A percentile compares a stretch with the other conserved stretches of the same genome.
Evolutionary conservation across 768 basidiomycete species (phyloP).

Genomic region (Gloeopeniophorella convolvens): DNA sequence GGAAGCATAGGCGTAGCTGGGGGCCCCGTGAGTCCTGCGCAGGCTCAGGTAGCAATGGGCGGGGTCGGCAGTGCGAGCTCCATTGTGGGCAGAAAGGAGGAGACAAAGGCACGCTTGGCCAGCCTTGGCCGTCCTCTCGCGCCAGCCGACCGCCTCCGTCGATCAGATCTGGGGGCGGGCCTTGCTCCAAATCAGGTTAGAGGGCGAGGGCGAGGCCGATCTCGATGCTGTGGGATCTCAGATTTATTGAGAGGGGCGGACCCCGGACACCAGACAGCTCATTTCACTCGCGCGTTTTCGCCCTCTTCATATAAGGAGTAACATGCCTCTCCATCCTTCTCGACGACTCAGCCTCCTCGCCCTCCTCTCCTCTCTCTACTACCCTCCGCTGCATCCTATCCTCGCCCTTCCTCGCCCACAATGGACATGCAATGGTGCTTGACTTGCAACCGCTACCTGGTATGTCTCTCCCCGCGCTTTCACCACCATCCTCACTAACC

Average conservation of each 20-base stretch:
- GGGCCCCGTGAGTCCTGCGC: no score
- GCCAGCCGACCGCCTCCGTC: no score
- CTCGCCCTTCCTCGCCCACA: slow-evolving; percentile 19
- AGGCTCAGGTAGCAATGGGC: not conserved
- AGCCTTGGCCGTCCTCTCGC: no score
- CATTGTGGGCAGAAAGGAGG: not conserved
- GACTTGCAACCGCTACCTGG: slow-evolving; percentile 53
- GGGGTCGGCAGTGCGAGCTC: no score
- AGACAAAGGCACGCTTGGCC: no score
- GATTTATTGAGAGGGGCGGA: slow-evolving; percentile 17
- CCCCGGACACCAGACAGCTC: slow-evolving; percentile 4
- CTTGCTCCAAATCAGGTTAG: slow-evolving; percentile 17
- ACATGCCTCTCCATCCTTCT: slow-evolving; percentile 2
- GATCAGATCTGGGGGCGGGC: slow-evolving; percentile 1
- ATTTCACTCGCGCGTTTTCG: slow-evolving; percentile 7
- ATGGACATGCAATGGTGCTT: slow-evolving; percentile 74
- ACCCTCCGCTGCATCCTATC: slow-evolving; percentile 8
- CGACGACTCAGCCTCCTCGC: slow-evolving; percentile 9
- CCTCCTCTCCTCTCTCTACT: slow-evolving; percentile 21
- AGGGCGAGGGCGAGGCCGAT: slow-evolving; percentile 18
- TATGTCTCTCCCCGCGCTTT: slow-evolving; percentile 29
- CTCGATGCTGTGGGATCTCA: slow-evolving; percentile 18
- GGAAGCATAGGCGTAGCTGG: not conserved
- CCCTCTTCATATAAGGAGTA: slow-evolving; percentile 13
- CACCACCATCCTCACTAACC: slow-evolving; percentile 21